phyloP scores from a whole-genome alignment of 768 basidiomycete species.

The Pleurotus ostreatus region DNA sequence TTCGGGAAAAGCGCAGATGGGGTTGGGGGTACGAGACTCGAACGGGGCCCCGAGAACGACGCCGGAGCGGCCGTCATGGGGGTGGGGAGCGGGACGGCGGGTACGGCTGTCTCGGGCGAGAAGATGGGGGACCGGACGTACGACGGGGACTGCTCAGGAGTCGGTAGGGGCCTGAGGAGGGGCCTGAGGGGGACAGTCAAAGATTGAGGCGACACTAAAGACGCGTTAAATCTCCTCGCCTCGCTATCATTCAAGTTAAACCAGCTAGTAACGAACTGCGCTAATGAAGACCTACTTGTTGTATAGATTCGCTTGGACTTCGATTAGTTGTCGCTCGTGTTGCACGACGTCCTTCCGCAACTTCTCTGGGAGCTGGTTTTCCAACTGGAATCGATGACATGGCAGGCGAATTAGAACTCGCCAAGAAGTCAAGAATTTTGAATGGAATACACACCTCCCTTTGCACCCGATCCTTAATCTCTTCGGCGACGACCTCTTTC shows the following conservation, averaged over 20 bases:
- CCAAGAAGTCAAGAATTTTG: background rate
- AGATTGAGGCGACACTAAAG: constrained; percentile 28
- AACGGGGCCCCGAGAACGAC: constrained; percentile 4
- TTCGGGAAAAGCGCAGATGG: constrained; percentile 44
- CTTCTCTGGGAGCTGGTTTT: constrained; percentile 36
- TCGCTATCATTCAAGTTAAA: constrained; percentile 27
- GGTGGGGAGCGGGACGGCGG: constrained; percentile 10
- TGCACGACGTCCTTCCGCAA: constrained; percentile 33
- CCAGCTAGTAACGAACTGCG: constrained; percentile 2
- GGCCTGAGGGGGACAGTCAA: constrained; percentile 42
- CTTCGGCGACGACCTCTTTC: constrained; percentile 26
- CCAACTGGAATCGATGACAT: constrained; percentile 27
- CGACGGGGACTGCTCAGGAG: constrained; percentile 41
- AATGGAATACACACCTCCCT: constrained; percentile 30
- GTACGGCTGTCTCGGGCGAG: constrained; percentile 17
- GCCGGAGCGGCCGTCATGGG: constrained; percentile 9
- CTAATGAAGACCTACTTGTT: constrained; percentile 38
- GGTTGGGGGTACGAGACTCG: constrained; percentile 24
- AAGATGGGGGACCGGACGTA: constrained; percentile 13
- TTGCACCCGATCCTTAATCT: constrained; percentile 38
- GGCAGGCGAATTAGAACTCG: background rate
- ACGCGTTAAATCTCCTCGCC: constrained; percentile 39
- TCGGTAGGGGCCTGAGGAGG: constrained; percentile 46
- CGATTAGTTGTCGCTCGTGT: constrained; percentile 39
- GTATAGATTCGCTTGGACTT: constrained; percentile 38